These are phyloP conservation scores for Arabidopsis suecica DNA, from an alignment of 345 rosid genomes.

Conservation along the genomic window DNA sequence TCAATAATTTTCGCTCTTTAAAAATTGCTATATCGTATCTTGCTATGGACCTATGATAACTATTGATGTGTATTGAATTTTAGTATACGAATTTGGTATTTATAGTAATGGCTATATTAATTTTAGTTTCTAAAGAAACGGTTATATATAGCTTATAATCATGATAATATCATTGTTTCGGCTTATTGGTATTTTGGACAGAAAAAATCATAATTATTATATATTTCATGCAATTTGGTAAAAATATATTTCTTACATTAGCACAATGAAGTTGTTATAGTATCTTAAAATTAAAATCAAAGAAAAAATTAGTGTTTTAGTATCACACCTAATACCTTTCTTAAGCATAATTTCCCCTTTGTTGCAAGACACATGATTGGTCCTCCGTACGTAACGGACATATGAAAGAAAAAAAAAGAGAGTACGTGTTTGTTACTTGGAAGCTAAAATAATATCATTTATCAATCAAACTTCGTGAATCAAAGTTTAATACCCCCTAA, in stretches of 20 bases:
- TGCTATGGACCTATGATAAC: slow-evolving; percentile 19
- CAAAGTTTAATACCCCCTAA: not conserved
- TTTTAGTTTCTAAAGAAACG: not conserved
- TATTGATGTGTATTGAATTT: slow-evolving; percentile 8
- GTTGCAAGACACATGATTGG: slow-evolving; percentile 39
- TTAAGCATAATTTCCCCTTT: slow-evolving; percentile 35
- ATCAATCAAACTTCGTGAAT: not conserved
- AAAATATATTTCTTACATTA: not conserved
- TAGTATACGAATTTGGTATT: slow-evolving; percentile 12
- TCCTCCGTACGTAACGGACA: slow-evolving; percentile 40
- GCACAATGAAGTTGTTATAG: slow-evolving; percentile 20
- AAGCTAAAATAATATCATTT: not conserved
- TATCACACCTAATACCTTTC: slow-evolving; percentile 39
- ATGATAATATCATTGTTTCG: too few species aligned
- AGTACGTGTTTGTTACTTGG: slow-evolving; percentile 16
- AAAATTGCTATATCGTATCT: not conserved
- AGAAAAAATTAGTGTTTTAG: slow-evolving; percentile 22
- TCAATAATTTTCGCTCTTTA: slow-evolving; percentile 18
- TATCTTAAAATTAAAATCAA: slow-evolving; percentile 24
- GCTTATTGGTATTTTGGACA: too few species aligned
- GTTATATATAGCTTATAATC: not conserved
- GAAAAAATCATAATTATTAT: too few species aligned
- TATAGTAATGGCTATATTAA: not conserved
- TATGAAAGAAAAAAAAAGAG: not conserved
- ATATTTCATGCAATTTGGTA: too few species aligned